A percentile compares a stretch with the other conserved stretches of the same genome.
These are phyloP conservation scores for Pleurozium schreberi DNA, from an alignment of 225 moss, liverwort and hornwort genomes.

Conservation along the genomic window DNA sequence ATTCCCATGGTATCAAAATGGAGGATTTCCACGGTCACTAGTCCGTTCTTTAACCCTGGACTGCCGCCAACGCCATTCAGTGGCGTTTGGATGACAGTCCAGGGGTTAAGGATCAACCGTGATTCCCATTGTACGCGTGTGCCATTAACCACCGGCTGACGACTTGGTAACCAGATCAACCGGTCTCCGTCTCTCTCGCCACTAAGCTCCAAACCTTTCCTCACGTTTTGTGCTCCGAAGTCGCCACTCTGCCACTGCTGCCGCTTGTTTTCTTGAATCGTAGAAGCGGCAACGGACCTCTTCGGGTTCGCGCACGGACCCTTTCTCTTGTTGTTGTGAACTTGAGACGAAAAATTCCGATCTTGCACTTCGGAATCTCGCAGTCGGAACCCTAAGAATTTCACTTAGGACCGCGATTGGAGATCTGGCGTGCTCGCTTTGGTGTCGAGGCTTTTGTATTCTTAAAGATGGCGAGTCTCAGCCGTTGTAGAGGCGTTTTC, in stretches of 20 bases:
- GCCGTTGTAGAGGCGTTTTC: neutral
- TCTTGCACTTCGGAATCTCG: neutral
- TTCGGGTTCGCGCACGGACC: neutral
- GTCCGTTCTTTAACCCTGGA: too few species aligned
- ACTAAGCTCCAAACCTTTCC: neutral
- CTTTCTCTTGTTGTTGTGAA: neutral
- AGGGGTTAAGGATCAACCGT: too few species aligned
- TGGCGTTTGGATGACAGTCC: too few species aligned
- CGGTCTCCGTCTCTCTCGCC: neutral
- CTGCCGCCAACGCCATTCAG: too few species aligned
- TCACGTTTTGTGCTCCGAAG: neutral
- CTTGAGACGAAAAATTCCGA: neutral
- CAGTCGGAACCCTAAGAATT: constrained; percentile 21
- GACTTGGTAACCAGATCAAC: neutral
- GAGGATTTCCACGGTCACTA: too few species aligned
- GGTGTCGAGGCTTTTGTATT: neutral
- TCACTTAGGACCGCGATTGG: neutral
- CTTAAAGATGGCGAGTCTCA: constrained; percentile 10
- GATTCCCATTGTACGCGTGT: neutral
- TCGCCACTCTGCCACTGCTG: neutral
- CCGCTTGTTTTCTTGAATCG: neutral
- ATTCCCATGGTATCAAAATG: too few species aligned
- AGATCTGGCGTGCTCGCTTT: constrained; percentile 1
- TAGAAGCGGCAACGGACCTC: neutral
- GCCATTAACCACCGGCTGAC: neutral